phyloP scores from a whole-genome alignment of 2,329 filamentous ascomycete genomes.

The Pseudocercospora cruenta region DNA sequence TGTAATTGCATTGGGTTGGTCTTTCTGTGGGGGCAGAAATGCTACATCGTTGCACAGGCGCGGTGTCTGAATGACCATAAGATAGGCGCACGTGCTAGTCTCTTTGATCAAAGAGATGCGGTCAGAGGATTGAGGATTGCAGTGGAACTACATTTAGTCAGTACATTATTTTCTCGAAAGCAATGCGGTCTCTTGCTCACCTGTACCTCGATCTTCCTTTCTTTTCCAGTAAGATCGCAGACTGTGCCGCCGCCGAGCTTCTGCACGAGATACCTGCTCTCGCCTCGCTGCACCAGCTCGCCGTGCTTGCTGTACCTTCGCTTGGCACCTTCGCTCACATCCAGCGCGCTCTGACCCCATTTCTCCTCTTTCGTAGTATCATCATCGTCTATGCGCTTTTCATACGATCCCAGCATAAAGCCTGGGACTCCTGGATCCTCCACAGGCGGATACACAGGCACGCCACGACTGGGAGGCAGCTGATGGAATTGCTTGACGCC shows the following conservation, averaged over 20 bases:
- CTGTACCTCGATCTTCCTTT: conserved; percentile 83
- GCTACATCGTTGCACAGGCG: conserved; percentile 85
- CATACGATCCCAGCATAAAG: conserved; percentile 73
- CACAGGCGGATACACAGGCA: conserved; percentile 69
- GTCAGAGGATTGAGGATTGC: conserved; percentile 74
- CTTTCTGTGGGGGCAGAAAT: conserved; percentile 79
- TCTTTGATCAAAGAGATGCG: conserved; percentile 93
- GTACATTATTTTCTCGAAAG: background rate
- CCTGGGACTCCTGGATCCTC: conserved; percentile 76
- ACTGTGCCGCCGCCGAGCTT: conserved; percentile 76
- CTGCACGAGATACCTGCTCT: conserved; percentile 85
- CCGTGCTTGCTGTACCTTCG: conserved; percentile 43
- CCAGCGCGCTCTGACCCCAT: conserved; percentile 33
- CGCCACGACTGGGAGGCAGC: conserved; percentile 68
- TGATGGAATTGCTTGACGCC: conserved; percentile 91
- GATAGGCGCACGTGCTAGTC: conserved; percentile 83
- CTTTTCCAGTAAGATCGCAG: conserved; percentile 82
- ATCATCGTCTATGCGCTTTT: conserved; percentile 33
- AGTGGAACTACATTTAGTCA: conserved; percentile 61
- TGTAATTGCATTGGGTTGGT: conserved; percentile 73
- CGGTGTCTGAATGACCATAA: conserved; percentile 91
- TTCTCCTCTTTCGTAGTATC: conserved; percentile 33
- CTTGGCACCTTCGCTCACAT: conserved; percentile 36
- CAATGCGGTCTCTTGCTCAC: conserved; percentile 31
- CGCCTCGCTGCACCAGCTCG: conserved; percentile 74